Base-by-base conservation (phyloP, 768 basidiomycete genomes). In the Hericium alpestre region DNA sequence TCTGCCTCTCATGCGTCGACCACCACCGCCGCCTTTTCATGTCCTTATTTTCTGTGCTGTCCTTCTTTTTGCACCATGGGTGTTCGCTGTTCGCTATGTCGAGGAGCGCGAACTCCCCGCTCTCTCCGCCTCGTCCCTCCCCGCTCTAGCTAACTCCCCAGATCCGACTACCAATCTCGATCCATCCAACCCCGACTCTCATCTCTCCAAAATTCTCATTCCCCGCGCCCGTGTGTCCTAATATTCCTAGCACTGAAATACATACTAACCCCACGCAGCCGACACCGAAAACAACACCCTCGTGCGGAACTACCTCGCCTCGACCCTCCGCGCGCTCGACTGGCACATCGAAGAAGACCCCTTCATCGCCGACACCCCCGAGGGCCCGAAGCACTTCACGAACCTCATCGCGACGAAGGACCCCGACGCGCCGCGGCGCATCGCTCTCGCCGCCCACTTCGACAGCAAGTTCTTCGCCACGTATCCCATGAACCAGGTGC, bases 331-430 rank as follows among this genome's bases (percentile, higher is more conserved):
- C 65, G 74, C 75, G 16, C 73, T 95, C 51, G 78, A 87, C 16
- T 98, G 95, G 95, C 82, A 93, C 58, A 71, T 93, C 52, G 92
- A 96, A 65, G 79, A 85, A 65, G 93, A 96, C 64, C 72, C 76
- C 22, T 98, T 98, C 73, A 80, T 74, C 5, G 86, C 76, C 52
- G 65, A 72, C 16, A 98, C 96, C 1, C 96, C 96, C 0, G 80
- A 87, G 60, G 96, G 95, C 4, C 65, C 67, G 37, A 90, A 81
- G 64, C 73, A 74, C 40, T 95, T 99, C 68, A 85, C 83, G 13
- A 99, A 99, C 72, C 76, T 98, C 52, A 86, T 98, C 61, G 95
- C 93, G 37, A 98, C 96, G 11, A 96, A 96, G 68, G 87, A 97
- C 66, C 89, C 90, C n/a, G 69, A 72, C 16, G 94, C 96, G 0